Base-by-base conservation (phyloP, 139 green algal genomes). In the Chlamydomonas eustigma region DNA sequence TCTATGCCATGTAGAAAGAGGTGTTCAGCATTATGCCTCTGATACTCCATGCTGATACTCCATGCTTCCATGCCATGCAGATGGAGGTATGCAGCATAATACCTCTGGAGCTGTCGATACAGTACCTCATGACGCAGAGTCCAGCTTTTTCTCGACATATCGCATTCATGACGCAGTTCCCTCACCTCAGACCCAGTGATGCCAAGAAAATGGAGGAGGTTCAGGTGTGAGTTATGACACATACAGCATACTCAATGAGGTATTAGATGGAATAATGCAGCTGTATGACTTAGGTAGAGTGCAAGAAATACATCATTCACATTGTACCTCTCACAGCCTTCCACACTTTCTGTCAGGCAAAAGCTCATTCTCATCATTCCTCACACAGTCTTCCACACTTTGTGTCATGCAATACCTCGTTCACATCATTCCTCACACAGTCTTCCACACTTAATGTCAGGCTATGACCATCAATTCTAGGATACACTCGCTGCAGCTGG, bases 381-480 rank as follows among this genome's bases (percentile, higher is more conserved):
- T n/a, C n/a, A n/a, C n/a, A n/a, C n/a, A n/a, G n/a, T n/a, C 44
- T 22, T 58, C 44, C 44, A 28, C 22, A 12, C 44, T 58, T 58
- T 28, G 12, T 12, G 12, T 58, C 12, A 12, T 58, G 44, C 44
- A 58, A 58, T 31, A 69, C 34, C 58, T 6, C 34, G 34, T 24
- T 6, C 12, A 69, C 34, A 6, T 69, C 22, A 31, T 71, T 33
- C n/a, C n/a, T n/a, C n/a, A n/a, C n/a, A n/a, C n/a, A n/a, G n/a
- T n/a, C 44, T 22, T 58, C 44, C 44, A 28, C 22, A 12, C 44
- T 58, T 58, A 58, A 28, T 12, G 12, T 58, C 71, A 83, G 74
- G 76, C 58, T n/a, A 82, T 85, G 76, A 64, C 80, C 22, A 85
- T 82, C 66, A 85, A 85, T 67, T 76, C 80, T 4, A 69, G 79